Percentiles rank a stretch among this genome's conserved stretches.
phyloP scores from a whole-genome alignment of 345 rosid species.

The Eucalyptus regnans region DNA sequence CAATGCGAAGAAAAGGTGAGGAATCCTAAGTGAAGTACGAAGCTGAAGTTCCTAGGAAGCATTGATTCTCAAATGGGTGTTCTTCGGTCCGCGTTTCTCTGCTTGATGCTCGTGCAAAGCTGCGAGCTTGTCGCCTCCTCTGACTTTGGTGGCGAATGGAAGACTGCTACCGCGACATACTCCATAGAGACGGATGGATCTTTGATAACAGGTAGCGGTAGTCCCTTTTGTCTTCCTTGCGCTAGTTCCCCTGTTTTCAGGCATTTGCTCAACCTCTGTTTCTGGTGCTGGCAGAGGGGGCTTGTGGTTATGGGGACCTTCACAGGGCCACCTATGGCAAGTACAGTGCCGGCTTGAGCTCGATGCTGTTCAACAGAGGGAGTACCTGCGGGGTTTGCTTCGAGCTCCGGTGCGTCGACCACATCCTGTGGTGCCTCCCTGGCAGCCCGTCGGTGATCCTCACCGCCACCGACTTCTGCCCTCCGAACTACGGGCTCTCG shows the following conservation, averaged over 20 bases:
- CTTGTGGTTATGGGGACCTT: slow-evolving; percentile 90
- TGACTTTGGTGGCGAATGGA: slow-evolving; percentile 44
- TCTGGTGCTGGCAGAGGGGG: slow-evolving; percentile 53
- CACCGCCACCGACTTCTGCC: slow-evolving; percentile 91
- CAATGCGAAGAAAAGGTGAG: not conserved
- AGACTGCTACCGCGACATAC: slow-evolving; percentile 80
- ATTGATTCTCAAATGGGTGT: slow-evolving; percentile 18
- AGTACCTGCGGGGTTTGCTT: slow-evolving; percentile 87
- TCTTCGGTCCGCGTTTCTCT: slow-evolving; percentile 17
- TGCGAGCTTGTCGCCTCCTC: slow-evolving; percentile 9
- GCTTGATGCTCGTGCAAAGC: slow-evolving; percentile 16
- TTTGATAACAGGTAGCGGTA: slow-evolving; percentile 20
- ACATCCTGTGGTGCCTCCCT: slow-evolving; percentile 68
- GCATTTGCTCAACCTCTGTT: not conserved
- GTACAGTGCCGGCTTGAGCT: slow-evolving; percentile 72
- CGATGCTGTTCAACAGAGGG: slow-evolving; percentile 72
- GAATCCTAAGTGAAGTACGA: not conserved
- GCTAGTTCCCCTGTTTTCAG: not conserved
- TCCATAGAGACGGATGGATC: slow-evolving; percentile 51
- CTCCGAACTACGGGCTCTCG: slow-evolving; percentile 78
- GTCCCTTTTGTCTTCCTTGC: not conserved
- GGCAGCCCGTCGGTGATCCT: slow-evolving; percentile 81
- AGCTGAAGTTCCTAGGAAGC: not conserved
- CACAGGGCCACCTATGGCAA: slow-evolving; percentile 56
- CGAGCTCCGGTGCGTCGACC: slow-evolving; percentile 82